Percentiles rank a stretch among this genome's conserved stretches.
phyloP scores from a whole-genome alignment of 768 basidiomycete genomes.

The Neoboletus brunneissimus region DNA sequence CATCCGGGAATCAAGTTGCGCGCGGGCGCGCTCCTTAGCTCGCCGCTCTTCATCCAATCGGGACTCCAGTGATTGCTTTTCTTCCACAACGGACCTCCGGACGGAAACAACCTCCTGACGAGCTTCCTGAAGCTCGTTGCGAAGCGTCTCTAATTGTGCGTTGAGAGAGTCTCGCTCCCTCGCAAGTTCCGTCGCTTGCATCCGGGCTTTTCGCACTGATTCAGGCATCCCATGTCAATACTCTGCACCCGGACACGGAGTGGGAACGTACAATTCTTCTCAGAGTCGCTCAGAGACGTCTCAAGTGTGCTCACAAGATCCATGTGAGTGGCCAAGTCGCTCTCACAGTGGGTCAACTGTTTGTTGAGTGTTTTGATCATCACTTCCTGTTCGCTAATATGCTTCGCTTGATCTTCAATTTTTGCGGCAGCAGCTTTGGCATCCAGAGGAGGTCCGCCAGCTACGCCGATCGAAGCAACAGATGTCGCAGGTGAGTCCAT shows the following conservation, averaged over 20 bases:
- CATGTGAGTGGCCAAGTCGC: slow-evolving; percentile 87
- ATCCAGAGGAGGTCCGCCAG: slow-evolving; percentile 42
- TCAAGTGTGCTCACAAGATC: slow-evolving; percentile 84
- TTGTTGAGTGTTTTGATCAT: slow-evolving; percentile 96
- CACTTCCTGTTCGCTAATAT: slow-evolving; percentile 77
- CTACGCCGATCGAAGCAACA: slow-evolving; percentile 42
- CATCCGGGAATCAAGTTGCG: slow-evolving; percentile 85
- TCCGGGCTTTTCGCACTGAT: slow-evolving; percentile 86
- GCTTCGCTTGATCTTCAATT: slow-evolving; percentile 72
- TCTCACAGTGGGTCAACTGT: slow-evolving; percentile 90
- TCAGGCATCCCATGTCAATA: slow-evolving; percentile 9
- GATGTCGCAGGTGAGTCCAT: slow-evolving; percentile 68
- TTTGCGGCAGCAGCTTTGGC: slow-evolving; percentile 49
- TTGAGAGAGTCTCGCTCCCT: slow-evolving; percentile 79
- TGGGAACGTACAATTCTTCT: slow-evolving; percentile 78
- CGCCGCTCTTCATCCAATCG: slow-evolving; percentile 82
- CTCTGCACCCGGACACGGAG: neutral
- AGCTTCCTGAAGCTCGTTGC: slow-evolving; percentile 71
- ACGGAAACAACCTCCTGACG: slow-evolving; percentile 77
- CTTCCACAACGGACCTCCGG: slow-evolving; percentile 78
- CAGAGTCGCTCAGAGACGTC: slow-evolving; percentile 83
- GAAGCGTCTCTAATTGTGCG: slow-evolving; percentile 61
- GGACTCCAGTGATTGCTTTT: slow-evolving; percentile 83
- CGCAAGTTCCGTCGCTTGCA: slow-evolving; percentile 88
- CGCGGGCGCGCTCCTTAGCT: slow-evolving; percentile 84